These are phyloP conservation scores for Fusarium sp. DNA, from an alignment of 2,329 filamentous ascomycete genomes.

Conservation along the genomic window DNA sequence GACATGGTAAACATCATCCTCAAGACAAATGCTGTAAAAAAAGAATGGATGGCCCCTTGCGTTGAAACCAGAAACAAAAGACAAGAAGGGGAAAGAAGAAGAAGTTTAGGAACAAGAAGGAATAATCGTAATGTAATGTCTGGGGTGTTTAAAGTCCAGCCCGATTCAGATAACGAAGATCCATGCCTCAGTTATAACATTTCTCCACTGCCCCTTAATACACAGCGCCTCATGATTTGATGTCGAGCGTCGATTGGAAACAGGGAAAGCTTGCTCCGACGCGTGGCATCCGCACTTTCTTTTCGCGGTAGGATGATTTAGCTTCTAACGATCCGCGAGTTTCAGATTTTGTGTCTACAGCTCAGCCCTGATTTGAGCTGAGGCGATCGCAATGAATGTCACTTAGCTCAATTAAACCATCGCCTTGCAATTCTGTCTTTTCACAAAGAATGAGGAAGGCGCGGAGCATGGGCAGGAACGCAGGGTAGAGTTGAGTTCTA, in stretches of 20 bases:
- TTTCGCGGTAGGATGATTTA: constrained; percentile 10
- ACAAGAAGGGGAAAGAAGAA: neutral
- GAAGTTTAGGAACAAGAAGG: neutral
- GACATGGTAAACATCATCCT: constrained; percentile 31
- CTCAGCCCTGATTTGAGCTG: neutral
- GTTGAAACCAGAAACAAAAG: neutral
- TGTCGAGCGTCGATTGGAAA: constrained; percentile 8
- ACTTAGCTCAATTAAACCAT: neutral
- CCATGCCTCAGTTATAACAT: neutral
- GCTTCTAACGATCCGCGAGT: constrained; percentile 10
- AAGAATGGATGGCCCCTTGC: neutral
- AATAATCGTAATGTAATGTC: neutral
- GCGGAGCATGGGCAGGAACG: neutral
- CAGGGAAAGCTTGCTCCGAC: constrained; percentile 13
- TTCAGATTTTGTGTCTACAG: constrained; percentile 7
- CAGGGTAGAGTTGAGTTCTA: neutral
- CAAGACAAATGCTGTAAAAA: constrained; percentile 10
- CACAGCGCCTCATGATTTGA: constrained; percentile 19
- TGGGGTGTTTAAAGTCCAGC: constrained; percentile 9
- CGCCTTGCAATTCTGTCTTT: neutral
- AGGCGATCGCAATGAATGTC: constrained; percentile 15
- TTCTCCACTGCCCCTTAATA: constrained; percentile 36
- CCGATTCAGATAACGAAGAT: neutral
- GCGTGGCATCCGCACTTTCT: constrained; percentile 10
- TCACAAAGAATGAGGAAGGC: neutral